A percentile compares a stretch with the other conserved stretches of the same genome.
phyloP scores from a whole-genome alignment of 2,329 filamentous ascomycete species.

The Pseudogymnoascus sp. region DNA sequence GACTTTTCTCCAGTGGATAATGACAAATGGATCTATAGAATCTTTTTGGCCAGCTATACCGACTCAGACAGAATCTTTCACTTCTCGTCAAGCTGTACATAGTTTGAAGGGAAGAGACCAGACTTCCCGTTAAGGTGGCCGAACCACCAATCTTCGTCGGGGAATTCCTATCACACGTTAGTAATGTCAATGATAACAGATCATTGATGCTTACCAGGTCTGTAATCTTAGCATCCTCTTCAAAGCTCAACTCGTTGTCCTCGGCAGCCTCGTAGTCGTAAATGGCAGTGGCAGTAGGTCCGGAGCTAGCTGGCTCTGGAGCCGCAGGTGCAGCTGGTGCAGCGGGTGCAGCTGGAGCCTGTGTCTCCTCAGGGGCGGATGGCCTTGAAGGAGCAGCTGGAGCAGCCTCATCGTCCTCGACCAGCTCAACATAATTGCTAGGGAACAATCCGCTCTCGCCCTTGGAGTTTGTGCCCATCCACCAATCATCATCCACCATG shows the following conservation, averaged over 20 bases:
- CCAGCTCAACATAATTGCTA: conserved; percentile 90
- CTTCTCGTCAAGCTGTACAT: conserved; percentile 49
- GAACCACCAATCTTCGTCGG: conserved; percentile 98
- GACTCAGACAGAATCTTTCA: background rate
- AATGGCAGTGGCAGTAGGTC: conserved; percentile 71
- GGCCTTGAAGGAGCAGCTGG: conserved; percentile 24
- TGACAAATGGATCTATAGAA: conserved; percentile 2
- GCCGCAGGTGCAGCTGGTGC: conserved; percentile 34
- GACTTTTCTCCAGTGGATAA: conserved; percentile 2
- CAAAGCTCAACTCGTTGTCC: conserved; percentile 83
- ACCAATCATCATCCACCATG: conserved; percentile 98
- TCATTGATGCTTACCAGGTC: conserved; percentile 56
- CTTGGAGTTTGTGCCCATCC: conserved; percentile 83
- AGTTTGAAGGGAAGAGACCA: conserved; percentile 78
- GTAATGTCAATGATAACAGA: background rate
- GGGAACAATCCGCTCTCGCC: conserved; percentile 91
- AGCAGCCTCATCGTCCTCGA: conserved; percentile 53
- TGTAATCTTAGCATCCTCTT: conserved; percentile 77
- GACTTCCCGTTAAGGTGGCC: conserved; percentile 73
- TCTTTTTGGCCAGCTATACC: conserved; percentile 3
- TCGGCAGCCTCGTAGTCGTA: conserved; percentile 98
- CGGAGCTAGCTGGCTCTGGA: conserved; percentile 29
- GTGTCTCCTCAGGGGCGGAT: conserved; percentile 30
- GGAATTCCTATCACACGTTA: conserved; percentile 64
- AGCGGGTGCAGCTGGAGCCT: conserved; percentile 31